Evolutionary conservation across 352 stramenopile genomes (phyloP).

Genomic region (Blastocystis hominis): DNA sequence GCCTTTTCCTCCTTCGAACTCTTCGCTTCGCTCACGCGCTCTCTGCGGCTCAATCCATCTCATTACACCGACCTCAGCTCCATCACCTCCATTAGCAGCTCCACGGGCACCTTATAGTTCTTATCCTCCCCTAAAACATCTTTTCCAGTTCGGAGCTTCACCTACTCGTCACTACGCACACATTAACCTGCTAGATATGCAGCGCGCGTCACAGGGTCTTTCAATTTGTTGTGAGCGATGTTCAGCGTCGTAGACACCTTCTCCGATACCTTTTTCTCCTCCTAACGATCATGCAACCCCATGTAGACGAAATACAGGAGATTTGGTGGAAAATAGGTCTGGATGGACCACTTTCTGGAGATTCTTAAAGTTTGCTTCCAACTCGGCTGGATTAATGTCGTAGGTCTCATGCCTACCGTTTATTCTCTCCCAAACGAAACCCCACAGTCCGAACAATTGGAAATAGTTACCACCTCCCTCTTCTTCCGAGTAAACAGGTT

Average conservation of each 20-base stretch:
- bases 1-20: slow-evolving; percentile 14
- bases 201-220: slow-evolving; percentile 38
- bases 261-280: slow-evolving; percentile 36
- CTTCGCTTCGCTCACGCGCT: slow-evolving; percentile 43
- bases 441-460: slow-evolving; percentile 38
- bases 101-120: slow-evolving; percentile 49
- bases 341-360: slow-evolving; percentile 50
- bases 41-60: neutral
- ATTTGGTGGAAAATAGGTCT: slow-evolving; percentile 52
- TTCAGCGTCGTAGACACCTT: slow-evolving; percentile 49
- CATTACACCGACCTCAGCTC: neutral
- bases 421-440: neutral
- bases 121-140: slow-evolving; percentile 42
- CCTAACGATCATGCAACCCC: neutral
- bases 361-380: slow-evolving; percentile 51
- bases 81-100: slow-evolving; percentile 55
- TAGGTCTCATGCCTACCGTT: slow-evolving; percentile 10
- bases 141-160: slow-evolving; percentile 40
- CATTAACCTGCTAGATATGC: neutral
- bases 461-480: slow-evolving; percentile 49
- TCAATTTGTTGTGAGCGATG: slow-evolving; percentile 55
- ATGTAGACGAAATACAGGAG: neutral
- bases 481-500: slow-evolving; percentile 39
- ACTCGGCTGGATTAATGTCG: slow-evolving; percentile 27
- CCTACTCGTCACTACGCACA: neutral